Evolutionary conservation across 345 rosid species (phyloP), one percentile per base, ranked within the genome.

Genomic region (Populus tremula): DNA sequence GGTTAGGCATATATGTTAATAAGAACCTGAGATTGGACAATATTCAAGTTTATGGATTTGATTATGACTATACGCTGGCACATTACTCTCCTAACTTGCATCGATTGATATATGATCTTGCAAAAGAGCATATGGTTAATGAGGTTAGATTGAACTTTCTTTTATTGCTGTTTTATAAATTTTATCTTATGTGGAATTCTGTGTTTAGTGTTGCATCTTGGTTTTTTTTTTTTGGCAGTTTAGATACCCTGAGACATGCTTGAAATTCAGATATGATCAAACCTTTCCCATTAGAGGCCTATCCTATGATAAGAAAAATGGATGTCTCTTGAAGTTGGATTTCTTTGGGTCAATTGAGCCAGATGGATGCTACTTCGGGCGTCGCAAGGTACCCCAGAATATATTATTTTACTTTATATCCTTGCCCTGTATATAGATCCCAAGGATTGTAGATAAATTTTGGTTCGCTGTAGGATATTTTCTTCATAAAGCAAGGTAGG

Each of bases 341-440:
- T 95, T 95, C 87, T 95, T 95, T 85, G 99, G 99, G 67, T 95
- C 98, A 8, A 95, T 95, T 71, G 99, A 95, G 86, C 92, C 88
- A 38, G 94, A 93, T 72, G 99, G 99, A 59, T 95, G 99, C 90
- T 93, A 91, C 82, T 95, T 85, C 81, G 96, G 99, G 70, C 96
- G 90, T 62, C 91, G 85, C 76, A 93, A 92, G 99, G 99, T 90
- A 88, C 79, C 74, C 73, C 9, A 53, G 17, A 17, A 27, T 36
- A 35, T 66, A 35, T 35, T 33, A 31, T 67, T 35, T 67, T 18
- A 35, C 43, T 67, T 29, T 31, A 16, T 14, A 12, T 31, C 14
- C 70, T 6, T 33, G 35, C 23, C 8, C 12, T 67, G 21, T 61
- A 23, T 12, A 47, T 47, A 14, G 47, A 43, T 43, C 18, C 53